A percentile compares a stretch with the other conserved stretches of the same genome.
phyloP scores from a whole-genome alignment of 306 rosid genomes.

The Purshia tridentata region DNA sequence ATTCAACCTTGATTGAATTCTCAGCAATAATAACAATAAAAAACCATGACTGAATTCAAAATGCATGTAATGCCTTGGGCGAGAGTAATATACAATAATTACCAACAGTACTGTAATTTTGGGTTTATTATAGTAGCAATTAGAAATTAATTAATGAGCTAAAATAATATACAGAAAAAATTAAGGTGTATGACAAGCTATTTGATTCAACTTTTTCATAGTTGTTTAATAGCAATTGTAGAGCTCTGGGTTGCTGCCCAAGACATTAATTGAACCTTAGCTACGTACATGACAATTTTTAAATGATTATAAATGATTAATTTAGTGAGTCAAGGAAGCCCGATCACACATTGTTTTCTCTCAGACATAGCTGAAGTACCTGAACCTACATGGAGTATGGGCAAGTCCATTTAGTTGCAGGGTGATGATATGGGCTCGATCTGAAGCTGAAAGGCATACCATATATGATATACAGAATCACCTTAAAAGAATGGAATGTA shows the following conservation, averaged over 20 bases:
- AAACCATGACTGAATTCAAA: no score
- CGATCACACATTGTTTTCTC: background rate
- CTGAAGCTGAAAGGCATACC: slow-evolving; percentile 48
- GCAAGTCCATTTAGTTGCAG: slow-evolving; percentile 44
- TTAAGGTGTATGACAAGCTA: no score
- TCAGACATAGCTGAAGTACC: slow-evolving; percentile 20
- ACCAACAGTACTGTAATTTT: no score
- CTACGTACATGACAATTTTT: no score
- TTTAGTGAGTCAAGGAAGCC: background rate
- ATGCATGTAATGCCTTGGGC: no score
- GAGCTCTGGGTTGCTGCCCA: background rate
- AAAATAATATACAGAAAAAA: no score
- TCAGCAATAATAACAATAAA: no score
- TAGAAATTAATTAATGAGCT: no score
- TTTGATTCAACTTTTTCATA: no score
- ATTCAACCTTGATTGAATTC: no score
- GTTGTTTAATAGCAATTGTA: background rate
- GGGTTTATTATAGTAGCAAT: no score
- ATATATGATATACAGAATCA: slow-evolving; percentile 52
- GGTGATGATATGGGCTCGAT: slow-evolving; percentile 51
- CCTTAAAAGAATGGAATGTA: slow-evolving; percentile 37
- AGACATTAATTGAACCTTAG: background rate
- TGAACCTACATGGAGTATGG: slow-evolving; percentile 51
- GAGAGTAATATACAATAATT: no score
- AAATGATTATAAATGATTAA: background rate